Evolutionary conservation across 2,329 filamentous ascomycete species (phyloP).

Genomic region (Penicillium polonicum): DNA sequence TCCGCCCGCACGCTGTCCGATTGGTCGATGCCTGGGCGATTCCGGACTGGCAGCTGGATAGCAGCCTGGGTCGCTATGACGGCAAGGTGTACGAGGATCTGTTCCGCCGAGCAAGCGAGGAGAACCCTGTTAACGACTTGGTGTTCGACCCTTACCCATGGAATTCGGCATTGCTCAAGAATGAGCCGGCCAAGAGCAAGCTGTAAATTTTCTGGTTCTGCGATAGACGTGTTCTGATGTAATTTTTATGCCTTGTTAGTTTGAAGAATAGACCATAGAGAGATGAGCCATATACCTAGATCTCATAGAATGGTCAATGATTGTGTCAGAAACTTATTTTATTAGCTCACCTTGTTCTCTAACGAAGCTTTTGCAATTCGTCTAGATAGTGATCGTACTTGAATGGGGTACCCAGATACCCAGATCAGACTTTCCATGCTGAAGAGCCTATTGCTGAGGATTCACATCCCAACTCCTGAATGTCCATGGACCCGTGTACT

Average conservation of each 20-base stretch:
- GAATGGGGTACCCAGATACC: too few species aligned
- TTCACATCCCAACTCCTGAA: neutral
- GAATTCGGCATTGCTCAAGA: constrained; percentile 61
- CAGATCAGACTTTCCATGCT: neutral
- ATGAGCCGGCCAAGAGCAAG: constrained; percentile 42
- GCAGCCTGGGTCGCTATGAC: constrained; percentile 66
- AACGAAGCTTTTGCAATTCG: neutral
- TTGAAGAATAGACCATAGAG: constrained; percentile 6
- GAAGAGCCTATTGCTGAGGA: too few species aligned
- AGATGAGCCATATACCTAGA: constrained; percentile 4
- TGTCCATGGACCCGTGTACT: neutral
- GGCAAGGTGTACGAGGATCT: constrained; percentile 77
- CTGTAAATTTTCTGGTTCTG: constrained; percentile 27
- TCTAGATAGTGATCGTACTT: neutral
- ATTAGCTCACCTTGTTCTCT: neutral
- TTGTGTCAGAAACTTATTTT: neutral
- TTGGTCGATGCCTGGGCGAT: constrained; percentile 75
- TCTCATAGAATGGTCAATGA: constrained; percentile 6
- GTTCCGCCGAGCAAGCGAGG: constrained; percentile 68
- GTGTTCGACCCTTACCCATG: constrained; percentile 72
- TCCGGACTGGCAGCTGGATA: constrained; percentile 75
- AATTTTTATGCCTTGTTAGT: neutral
- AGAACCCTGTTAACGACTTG: constrained; percentile 71
- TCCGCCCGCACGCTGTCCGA: constrained; percentile 69
- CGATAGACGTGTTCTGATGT: constrained; percentile 9